phyloP scores from a whole-genome alignment of 148 eudicot genomes.

The Chenopodium berlandieri region DNA sequence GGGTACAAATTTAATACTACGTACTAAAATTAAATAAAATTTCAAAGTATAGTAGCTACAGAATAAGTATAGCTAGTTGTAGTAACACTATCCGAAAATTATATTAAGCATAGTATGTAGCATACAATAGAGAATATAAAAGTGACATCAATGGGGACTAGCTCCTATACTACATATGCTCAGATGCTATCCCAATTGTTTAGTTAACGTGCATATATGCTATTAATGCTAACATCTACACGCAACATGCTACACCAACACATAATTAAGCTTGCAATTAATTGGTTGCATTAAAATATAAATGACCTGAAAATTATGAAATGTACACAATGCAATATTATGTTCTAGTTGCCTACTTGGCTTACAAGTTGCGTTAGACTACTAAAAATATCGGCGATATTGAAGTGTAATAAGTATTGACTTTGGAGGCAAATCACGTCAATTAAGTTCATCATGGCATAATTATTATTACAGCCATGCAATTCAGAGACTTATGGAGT shows the following conservation, averaged over 20 bases:
- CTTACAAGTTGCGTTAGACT: neutral
- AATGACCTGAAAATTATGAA: neutral
- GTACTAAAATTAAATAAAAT: too few species aligned
- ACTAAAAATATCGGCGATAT: neutral
- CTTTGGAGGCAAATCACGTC: neutral
- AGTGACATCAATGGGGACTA: too few species aligned
- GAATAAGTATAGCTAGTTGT: too few species aligned
- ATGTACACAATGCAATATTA: neutral
- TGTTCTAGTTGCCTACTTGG: neutral
- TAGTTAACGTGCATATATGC: neutral
- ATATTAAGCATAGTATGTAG: too few species aligned
- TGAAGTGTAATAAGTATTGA: neutral
- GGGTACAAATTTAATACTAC: too few species aligned
- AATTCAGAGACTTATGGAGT: neutral
- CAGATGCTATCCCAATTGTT: neutral
- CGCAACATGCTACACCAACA: too few species aligned
- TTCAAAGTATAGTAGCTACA: too few species aligned
- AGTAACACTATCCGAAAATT: too few species aligned
- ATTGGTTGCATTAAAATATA: neutral
- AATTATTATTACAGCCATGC: neutral
- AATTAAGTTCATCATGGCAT: neutral
- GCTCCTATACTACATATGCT: neutral
- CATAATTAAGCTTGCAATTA: neutral
- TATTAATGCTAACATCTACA: neutral
- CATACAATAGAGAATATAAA: too few species aligned